Evolutionary conservation across 371 early-diverging fungal genomes (phyloP).

Genomic region (Cokeromyces recurvatus): DNA sequence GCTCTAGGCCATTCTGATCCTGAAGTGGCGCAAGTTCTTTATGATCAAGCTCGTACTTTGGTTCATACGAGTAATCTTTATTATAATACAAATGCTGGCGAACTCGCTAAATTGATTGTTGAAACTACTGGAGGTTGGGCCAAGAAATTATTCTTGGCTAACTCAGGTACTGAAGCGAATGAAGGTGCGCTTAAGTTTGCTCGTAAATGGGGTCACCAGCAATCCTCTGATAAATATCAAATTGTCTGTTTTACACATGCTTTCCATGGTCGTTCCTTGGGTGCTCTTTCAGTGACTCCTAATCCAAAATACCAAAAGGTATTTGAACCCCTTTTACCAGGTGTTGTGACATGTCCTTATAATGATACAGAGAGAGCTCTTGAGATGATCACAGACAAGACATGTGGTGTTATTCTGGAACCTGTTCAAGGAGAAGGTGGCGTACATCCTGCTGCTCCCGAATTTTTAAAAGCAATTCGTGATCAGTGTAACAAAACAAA

Average conservation of each 20-base stretch:
- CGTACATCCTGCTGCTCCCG: conserved; percentile 61
- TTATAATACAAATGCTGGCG: conserved; percentile 73
- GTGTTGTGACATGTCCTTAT: conserved; percentile 64
- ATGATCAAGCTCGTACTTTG: conserved; percentile 75
- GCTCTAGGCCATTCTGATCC: conserved; percentile 83
- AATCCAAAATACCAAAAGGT: conserved; percentile 90
- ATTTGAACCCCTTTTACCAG: conserved; percentile 87
- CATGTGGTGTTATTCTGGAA: conserved; percentile 92
- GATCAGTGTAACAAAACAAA: conserved; percentile 76
- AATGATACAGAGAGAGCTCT: conserved; percentile 66
- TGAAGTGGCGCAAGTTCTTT: conserved; percentile 59
- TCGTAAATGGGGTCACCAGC: conserved; percentile 77
- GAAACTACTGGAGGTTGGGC: conserved; percentile 50
- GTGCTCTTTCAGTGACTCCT: conserved; percentile 88
- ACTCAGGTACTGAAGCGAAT: conserved; percentile 93
- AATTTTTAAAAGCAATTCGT: conserved; percentile 75
- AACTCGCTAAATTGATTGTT: conserved; percentile 66
- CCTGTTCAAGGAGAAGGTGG: conserved; percentile 98
- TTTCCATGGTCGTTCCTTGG: conserved; percentile 95
- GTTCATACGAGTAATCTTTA: conserved; percentile 84
- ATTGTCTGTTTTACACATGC: conserved; percentile 82
- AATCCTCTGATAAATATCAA: conserved; percentile 53
- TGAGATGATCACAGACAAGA: conserved; percentile 62
- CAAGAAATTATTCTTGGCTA: conserved; percentile 77
- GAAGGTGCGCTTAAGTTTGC: conserved; percentile 91